These are phyloP conservation scores for Mycena leptocephala DNA, from an alignment of 768 basidiomycete species.

Conservation along the genomic window DNA sequence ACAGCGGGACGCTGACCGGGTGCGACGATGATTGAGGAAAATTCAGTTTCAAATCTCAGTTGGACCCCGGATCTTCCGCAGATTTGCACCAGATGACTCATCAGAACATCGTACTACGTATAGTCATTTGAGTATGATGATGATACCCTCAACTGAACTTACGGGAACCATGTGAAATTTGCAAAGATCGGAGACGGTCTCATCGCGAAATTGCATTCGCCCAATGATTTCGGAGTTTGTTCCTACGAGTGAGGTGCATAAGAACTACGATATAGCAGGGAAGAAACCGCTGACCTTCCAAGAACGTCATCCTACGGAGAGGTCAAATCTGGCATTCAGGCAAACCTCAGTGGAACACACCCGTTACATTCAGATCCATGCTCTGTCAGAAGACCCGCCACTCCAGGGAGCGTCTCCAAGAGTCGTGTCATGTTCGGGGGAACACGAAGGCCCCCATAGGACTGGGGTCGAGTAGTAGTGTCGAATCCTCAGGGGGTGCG, in stretches of 20 bases:
- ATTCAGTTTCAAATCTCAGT: neutral
- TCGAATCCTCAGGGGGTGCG: no score
- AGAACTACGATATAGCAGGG: no score
- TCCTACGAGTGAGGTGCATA: neutral
- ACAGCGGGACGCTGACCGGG: neutral
- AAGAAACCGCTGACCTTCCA: neutral
- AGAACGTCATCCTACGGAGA: neutral
- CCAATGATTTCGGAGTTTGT: neutral
- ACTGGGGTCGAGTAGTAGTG: no score
- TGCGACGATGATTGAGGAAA: neutral
- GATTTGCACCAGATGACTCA: neutral
- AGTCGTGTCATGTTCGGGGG: slow-evolving; percentile 36
- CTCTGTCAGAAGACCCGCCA: slow-evolving; percentile 1
- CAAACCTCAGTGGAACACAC: neutral
- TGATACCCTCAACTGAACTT: neutral
- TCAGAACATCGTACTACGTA: neutral
- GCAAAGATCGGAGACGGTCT: neutral
- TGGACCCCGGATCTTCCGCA: neutral
- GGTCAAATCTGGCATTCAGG: no score
- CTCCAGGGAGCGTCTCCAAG: slow-evolving; percentile 25
- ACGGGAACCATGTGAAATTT: slow-evolving; percentile 8
- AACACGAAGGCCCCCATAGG: slow-evolving; percentile 24
- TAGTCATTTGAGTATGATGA: neutral
- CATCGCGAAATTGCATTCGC: neutral
- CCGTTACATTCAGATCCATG: neutral